Conservation (phyloP, 108 stramenopile species). For the Hondaea fermentalgiana region DNA sequence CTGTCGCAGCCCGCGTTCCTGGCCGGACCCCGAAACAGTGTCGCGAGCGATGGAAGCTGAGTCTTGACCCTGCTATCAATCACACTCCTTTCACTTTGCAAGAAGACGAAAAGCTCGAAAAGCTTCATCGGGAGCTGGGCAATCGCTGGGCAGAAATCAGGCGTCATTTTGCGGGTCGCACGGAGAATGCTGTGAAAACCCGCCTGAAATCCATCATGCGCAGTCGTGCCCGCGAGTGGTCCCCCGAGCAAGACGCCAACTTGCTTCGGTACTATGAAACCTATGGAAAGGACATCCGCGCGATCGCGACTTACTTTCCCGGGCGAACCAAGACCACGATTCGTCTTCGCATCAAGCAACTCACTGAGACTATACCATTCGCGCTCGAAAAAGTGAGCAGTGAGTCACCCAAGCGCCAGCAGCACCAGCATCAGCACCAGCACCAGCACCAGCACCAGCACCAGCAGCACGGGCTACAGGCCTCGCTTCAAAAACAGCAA, state of each 20-base stretch:
- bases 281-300: neutral
- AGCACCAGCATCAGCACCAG: neutral
- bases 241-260: neutral
- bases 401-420: no score
- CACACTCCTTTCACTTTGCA: neutral
- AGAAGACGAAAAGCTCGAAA: neutral
- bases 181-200: neutral
- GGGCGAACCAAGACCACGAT: neutral
- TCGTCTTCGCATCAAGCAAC: neutral
- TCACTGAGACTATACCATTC: neutral
- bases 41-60: neutral
- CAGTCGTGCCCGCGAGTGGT: neutral
- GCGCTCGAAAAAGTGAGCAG: no score
- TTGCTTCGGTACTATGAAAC: neutral
- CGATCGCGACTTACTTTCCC: neutral
- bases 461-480: neutral
- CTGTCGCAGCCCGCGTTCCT: neutral
- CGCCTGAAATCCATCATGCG: slow-evolving; percentile 11
- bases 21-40: slow-evolving; percentile 13
- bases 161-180: neutral
- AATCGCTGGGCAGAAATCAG: neutral
- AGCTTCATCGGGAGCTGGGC: neutral
- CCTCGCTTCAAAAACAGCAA: neutral
- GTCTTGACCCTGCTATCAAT: neutral
- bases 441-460: neutral